phyloP scores from a whole-genome alignment of 257 asterid genomes.

The Anisodus tanguticus region DNA sequence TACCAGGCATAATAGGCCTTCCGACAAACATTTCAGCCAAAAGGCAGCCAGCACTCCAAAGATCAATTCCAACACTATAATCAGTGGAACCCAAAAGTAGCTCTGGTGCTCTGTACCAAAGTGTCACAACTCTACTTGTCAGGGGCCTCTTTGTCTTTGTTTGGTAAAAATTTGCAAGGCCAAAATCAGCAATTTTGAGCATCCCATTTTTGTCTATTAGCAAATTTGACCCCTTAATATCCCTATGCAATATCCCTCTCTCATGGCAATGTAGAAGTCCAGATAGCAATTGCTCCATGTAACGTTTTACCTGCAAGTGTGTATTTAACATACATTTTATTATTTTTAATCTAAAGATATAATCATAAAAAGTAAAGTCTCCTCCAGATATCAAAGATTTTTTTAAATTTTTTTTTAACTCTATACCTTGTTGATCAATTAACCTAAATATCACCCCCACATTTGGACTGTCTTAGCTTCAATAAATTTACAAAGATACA shows the following conservation, averaged over 20 bases:
- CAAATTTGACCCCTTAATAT: slow-evolving; percentile 74
- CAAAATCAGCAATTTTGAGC: slow-evolving; percentile 85
- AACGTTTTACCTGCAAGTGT: slow-evolving; percentile 61
- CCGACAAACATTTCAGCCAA: slow-evolving; percentile 75
- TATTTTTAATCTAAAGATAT: background rate
- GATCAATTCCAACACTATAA: slow-evolving; percentile 82
- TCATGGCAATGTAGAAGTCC: slow-evolving; percentile 86
- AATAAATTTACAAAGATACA: too few relatives aligned
- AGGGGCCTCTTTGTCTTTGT: slow-evolving; percentile 51
- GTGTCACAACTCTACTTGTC: slow-evolving; percentile 77
- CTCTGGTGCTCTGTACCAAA: slow-evolving; percentile 92
- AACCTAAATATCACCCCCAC: too few relatives aligned
- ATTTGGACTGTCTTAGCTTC: too few relatives aligned
- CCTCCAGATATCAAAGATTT: background rate
- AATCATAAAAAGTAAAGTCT: too few relatives aligned
- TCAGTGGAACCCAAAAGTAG: slow-evolving; percentile 70
- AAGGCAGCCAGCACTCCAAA: slow-evolving; percentile 85
- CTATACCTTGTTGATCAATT: background rate
- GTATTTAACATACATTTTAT: background rate
- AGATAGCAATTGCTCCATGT: slow-evolving; percentile 75
- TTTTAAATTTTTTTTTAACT: too few relatives aligned
- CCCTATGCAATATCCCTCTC: slow-evolving; percentile 79
- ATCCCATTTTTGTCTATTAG: slow-evolving; percentile 68
- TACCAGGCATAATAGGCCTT: slow-evolving; percentile 79
- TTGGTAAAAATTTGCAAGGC: slow-evolving; percentile 63